A percentile compares a stretch with the other conserved stretches of the same genome.
Evolutionary conservation across 768 basidiomycete genomes (phyloP).

Genomic region (Mycena sanguinolenta): DNA sequence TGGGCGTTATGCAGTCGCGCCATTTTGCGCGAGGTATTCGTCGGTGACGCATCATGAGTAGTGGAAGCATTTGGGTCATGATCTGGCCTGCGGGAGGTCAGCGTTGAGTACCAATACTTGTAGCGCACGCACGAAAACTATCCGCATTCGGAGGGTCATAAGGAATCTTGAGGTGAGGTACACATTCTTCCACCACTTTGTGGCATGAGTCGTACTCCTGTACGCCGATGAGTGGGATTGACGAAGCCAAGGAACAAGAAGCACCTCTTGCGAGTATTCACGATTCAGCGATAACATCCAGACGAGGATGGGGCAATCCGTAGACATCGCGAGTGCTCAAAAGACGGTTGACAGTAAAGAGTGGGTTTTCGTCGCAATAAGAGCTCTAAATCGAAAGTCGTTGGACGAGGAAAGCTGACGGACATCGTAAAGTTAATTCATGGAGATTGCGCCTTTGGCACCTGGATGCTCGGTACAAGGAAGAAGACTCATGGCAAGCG

Average conservation of each 20-base stretch:
- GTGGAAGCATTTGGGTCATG: slow-evolving; percentile 80
- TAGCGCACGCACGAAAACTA: slow-evolving; percentile 69
- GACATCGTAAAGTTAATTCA: too few species aligned
- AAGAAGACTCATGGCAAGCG: too few species aligned
- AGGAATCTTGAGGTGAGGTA: slow-evolving; percentile 66
- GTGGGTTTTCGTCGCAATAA: too few species aligned
- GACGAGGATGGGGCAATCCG: slow-evolving; percentile 77
- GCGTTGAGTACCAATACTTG: slow-evolving; percentile 7
- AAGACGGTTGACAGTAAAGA: background rate
- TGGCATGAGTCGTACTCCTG: slow-evolving; percentile 84
- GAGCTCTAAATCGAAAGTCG: too few species aligned
- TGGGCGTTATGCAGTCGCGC: slow-evolving; percentile 70
- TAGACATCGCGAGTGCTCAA: slow-evolving; percentile 22
- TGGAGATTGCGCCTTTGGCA: too few species aligned
- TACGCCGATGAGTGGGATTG: slow-evolving; percentile 23
- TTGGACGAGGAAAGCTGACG: too few species aligned
- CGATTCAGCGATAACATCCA: slow-evolving; percentile 87
- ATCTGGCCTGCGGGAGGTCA: slow-evolving; percentile 64
- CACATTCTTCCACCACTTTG: slow-evolving; percentile 71
- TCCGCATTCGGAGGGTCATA: slow-evolving; percentile 72
- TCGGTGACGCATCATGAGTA: slow-evolving; percentile 89
- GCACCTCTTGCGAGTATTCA: slow-evolving; percentile 75
- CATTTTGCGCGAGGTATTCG: slow-evolving; percentile 83
- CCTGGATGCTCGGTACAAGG: too few species aligned
- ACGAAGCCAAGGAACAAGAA: slow-evolving; percentile 38